phyloP scores from a whole-genome alignment of 306 rosid species.

The Cicer cuneatum region DNA sequence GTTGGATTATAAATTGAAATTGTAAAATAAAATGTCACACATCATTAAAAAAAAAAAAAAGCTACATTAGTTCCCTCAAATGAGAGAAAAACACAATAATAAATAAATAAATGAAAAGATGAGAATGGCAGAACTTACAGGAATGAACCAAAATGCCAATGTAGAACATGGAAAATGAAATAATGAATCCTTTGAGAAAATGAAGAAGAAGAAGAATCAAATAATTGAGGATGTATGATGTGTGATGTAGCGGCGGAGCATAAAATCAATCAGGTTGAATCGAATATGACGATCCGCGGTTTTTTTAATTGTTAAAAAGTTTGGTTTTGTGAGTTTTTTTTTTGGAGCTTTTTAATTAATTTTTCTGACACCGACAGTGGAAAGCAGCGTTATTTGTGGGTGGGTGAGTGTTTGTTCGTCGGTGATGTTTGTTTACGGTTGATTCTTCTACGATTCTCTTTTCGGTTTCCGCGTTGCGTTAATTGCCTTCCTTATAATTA shows the following conservation, averaged over 20 bases:
- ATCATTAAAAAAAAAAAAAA: conserved; percentile 5
- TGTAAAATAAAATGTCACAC: neutral
- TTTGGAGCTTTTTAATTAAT: neutral
- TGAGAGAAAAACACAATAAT: neutral
- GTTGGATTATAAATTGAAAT: conserved; percentile 28
- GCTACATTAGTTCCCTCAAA: neutral
- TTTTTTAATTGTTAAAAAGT: conserved; percentile 29
- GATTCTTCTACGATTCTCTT: neutral
- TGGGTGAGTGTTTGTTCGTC: conserved; percentile 2
- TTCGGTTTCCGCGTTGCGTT: neutral
- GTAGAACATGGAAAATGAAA: conserved; percentile 36
- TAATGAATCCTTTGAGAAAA: conserved; percentile 22
- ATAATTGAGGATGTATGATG: conserved; percentile 37
- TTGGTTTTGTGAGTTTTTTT: neutral
- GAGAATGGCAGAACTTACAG: conserved; percentile 34
- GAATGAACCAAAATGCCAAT: conserved; percentile 36
- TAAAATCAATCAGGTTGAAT: conserved; percentile 23
- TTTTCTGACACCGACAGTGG: conserved; percentile 43
- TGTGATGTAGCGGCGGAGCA: conserved; percentile 27
- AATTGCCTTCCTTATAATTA: no score
- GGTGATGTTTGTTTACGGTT: neutral
- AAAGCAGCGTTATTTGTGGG: conserved; percentile 43
- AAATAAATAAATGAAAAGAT: neutral
- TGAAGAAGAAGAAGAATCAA: conserved; percentile 21
- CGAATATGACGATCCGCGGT: conserved; percentile 48